Conservation (phyloP, 2,329 filamentous ascomycete genomes). For the Capronia americana region DNA sequence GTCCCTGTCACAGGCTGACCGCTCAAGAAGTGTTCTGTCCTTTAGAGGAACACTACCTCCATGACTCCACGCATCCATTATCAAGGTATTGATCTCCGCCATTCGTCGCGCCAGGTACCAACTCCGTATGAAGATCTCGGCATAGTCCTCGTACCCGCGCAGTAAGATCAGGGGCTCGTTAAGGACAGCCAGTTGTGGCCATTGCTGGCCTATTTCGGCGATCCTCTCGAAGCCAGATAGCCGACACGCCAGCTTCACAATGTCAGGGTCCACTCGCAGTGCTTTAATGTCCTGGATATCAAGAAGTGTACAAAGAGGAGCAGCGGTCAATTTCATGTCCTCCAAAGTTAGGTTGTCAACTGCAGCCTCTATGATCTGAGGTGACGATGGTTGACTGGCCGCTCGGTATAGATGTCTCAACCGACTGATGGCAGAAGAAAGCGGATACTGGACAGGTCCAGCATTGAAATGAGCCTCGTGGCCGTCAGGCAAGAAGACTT, state of each 20-base stretch:
- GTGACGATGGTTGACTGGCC: not conserved
- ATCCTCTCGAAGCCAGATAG: not conserved
- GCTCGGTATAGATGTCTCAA: conserved; percentile 30
- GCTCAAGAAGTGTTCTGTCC: conserved; percentile 27
- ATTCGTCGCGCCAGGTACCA: conserved; percentile 27
- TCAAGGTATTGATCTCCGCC: conserved; percentile 11
- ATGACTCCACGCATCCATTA: conserved; percentile 13
- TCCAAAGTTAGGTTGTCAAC: conserved; percentile 27
- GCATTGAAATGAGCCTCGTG: conserved; percentile 39
- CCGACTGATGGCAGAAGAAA: conserved; percentile 27
- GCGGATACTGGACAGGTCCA: conserved; percentile 29
- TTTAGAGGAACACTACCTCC: conserved; percentile 12
- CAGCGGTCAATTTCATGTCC: conserved; percentile 26
- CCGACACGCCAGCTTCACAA: conserved; percentile 1
- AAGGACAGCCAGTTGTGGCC: conserved; percentile 22
- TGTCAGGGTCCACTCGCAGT: conserved; percentile 15
- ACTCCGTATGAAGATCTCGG: conserved; percentile 20
- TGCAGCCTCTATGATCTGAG: conserved; percentile 22
- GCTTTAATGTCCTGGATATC: not conserved
- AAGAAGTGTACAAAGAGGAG: not conserved
- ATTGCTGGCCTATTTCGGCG: not conserved
- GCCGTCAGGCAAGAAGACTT: conserved; percentile 74
- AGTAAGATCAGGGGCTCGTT: conserved; percentile 30
- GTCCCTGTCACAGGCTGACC: conserved; percentile 12
- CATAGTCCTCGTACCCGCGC: not conserved